Conservation (phyloP, 2,329 filamentous ascomycete species). For the Aspergillus niger region DNA sequence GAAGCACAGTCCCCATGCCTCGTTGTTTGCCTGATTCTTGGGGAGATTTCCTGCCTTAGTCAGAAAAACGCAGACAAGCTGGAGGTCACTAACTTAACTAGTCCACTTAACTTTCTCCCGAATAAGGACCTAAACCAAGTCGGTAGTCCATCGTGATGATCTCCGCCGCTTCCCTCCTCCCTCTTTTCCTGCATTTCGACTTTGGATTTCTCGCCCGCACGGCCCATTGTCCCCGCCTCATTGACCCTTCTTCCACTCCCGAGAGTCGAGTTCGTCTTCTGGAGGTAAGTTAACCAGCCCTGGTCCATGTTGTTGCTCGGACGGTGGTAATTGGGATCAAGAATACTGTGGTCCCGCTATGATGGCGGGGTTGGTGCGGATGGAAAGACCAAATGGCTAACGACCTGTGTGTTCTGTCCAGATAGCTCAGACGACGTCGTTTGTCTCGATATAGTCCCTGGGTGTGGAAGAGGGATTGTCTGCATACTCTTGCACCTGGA, state of each 20-base stretch:
- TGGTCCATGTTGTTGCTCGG: neutral
- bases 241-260: neutral
- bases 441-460: neutral
- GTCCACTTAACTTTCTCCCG: neutral
- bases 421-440: slow-evolving; percentile 1
- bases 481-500: neutral
- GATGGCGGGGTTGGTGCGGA: neutral
- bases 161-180: slow-evolving; percentile 1
- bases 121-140: slow-evolving; percentile 2
- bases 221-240: slow-evolving; percentile 1
- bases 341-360: neutral
- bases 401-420: neutral
- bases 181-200: slow-evolving; percentile 1
- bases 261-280: neutral
- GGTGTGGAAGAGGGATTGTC: neutral
- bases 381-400: neutral
- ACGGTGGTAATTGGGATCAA: neutral
- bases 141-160: neutral
- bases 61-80: neutral
- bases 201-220: slow-evolving; percentile 1
- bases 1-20: slow-evolving; percentile 8
- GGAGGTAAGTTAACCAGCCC: slow-evolving; percentile 4
- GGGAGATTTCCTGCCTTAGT: slow-evolving; percentile 1
- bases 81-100: neutral
- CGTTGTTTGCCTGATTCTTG: slow-evolving; percentile 5